Evolutionary conservation across 441 rosid genomes (phyloP).

Genomic region (Biscutella laevigata): DNA sequence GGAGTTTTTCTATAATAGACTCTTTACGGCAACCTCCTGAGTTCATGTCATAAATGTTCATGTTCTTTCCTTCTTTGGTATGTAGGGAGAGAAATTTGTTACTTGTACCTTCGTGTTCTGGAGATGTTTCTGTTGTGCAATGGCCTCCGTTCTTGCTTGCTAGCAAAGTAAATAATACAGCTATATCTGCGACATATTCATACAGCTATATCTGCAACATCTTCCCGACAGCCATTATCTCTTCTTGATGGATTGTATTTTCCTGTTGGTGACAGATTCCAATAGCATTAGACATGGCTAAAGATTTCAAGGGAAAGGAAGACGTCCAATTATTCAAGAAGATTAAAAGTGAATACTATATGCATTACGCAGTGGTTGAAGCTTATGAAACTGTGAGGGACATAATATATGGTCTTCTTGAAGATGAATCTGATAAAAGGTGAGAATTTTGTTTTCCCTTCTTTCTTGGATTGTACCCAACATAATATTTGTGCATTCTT

Average conservation of each 20-base stretch:
- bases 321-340: slow-evolving; percentile 73
- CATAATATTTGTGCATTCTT: slow-evolving; percentile 12
- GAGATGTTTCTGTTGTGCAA: slow-evolving; percentile 83
- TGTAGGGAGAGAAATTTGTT: slow-evolving; percentile 95
- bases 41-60: slow-evolving; percentile 35
- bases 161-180: slow-evolving; percentile 69
- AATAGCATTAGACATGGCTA: slow-evolving; percentile 96
- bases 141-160: slow-evolving; percentile 99
- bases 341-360: slow-evolving; percentile 68
- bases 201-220: slow-evolving; percentile 9
- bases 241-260: slow-evolving; percentile 26
- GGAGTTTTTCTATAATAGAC: slow-evolving; percentile 24
- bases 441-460: slow-evolving; percentile 26
- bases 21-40: background rate
- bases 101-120: slow-evolving; percentile 90
- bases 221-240: slow-evolving; percentile 6
- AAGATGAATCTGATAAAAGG: slow-evolving; percentile 61
- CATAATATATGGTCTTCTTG: slow-evolving; percentile 55
- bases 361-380: slow-evolving; percentile 96
- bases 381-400: slow-evolving; percentile 68
- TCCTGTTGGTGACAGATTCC: slow-evolving; percentile 56
- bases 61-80: slow-evolving; percentile 21
- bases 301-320: slow-evolving; percentile 67
- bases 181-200: no score
- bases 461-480: background rate